These are phyloP conservation scores for Talaromyces ruber DNA, from an alignment of 495 filamentous ascomycete genomes.

Conservation along the genomic window DNA sequence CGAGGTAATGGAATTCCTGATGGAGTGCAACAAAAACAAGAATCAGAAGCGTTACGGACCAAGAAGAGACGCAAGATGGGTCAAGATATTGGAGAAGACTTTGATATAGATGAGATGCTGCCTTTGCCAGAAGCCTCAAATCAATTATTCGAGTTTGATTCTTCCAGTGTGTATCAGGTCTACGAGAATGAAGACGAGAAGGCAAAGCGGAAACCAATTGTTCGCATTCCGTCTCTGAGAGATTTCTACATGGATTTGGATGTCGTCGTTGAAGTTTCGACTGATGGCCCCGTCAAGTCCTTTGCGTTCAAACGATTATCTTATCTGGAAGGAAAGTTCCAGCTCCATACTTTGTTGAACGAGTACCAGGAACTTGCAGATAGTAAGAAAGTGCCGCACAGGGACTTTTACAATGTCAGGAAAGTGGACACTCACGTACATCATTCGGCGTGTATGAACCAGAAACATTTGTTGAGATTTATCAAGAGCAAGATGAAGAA, in stretches of 20 bases:
- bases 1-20: neutral
- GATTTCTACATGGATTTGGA: constrained; percentile 98
- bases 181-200: constrained; percentile 52
- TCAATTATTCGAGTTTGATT: constrained; percentile 72
- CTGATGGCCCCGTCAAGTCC: constrained; percentile 92
- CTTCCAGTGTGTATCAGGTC: constrained; percentile 83
- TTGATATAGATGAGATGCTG: constrained; percentile 64
- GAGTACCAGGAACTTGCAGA: constrained; percentile 97
- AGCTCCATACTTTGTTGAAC: constrained; percentile 83
- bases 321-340: constrained; percentile 94
- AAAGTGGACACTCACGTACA: constrained; percentile 99
- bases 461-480: constrained; percentile 94
- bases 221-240: constrained; percentile 76
- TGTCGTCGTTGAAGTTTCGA: constrained; percentile 70
- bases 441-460: constrained; percentile 99
- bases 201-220: constrained; percentile 55
- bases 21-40: constrained; percentile 6
- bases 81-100: constrained; percentile 85
- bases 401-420: constrained; percentile 97
- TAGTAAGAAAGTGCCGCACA: constrained; percentile 92
- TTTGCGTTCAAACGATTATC: constrained; percentile 92
- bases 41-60: constrained; percentile 12
- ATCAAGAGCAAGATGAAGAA: constrained; percentile 99
- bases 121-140: constrained; percentile 58
- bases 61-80: constrained; percentile 72